phyloP scores from a whole-genome alignment of 257 asterid genomes.

The Solanum raphanifolium region DNA sequence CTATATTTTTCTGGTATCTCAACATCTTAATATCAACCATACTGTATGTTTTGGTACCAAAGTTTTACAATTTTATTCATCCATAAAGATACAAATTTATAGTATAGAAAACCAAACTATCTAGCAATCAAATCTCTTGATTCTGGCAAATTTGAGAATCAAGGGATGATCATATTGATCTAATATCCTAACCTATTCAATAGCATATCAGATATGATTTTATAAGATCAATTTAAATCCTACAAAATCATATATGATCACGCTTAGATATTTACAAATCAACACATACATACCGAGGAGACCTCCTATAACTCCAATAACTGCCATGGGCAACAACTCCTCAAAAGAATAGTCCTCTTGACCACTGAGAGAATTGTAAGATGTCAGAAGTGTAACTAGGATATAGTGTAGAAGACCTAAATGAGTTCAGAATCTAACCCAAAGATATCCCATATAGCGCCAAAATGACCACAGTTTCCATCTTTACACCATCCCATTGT shows the following conservation, averaged over 20 bases:
- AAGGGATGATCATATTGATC: too few relatives aligned
- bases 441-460: constrained; percentile 91
- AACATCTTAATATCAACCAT: constrained; percentile 2
- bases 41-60: too few relatives aligned
- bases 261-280: too few relatives aligned
- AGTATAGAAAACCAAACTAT: too few relatives aligned
- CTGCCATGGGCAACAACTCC: constrained; percentile 95
- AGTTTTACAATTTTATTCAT: too few relatives aligned
- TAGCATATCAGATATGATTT: too few relatives aligned
- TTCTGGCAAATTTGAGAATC: too few relatives aligned
- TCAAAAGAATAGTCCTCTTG: constrained; percentile 96
- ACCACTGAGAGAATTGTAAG: constrained; percentile 56
- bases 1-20: background rate
- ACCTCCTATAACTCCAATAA: constrained; percentile 96
- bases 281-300: constrained; percentile 96
- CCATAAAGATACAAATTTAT: too few relatives aligned
- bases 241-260: too few relatives aligned
- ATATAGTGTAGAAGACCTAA: constrained; percentile 16
- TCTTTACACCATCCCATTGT: constrained; percentile 98
- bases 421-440: constrained; percentile 39
- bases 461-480: constrained; percentile 99
- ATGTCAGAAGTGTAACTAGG: constrained; percentile 8
- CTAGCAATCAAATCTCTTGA: too few relatives aligned
- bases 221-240: too few relatives aligned
- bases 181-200: too few relatives aligned